Evolutionary conservation across 306 rosid species (phyloP).

Genomic region (Cucumis cinereus): DNA sequence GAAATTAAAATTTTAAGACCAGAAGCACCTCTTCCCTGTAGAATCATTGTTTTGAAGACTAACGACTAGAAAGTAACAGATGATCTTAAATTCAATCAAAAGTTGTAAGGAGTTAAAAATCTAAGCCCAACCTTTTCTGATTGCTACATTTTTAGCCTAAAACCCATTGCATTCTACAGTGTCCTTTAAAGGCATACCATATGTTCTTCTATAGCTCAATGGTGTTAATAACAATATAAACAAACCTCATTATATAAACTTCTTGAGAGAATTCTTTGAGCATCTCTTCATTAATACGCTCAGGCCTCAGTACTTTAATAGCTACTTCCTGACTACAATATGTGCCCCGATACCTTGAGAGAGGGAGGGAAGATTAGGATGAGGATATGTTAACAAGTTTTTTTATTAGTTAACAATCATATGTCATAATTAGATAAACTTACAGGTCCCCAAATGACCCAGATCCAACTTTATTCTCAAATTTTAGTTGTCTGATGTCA

Average conservation of each 20-base stretch:
- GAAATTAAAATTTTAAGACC: background rate
- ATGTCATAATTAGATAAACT: slow-evolving; percentile 30
- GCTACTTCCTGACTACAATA: slow-evolving; percentile 98
- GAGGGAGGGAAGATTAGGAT: slow-evolving; percentile 28
- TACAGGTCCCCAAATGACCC: slow-evolving; percentile 95
- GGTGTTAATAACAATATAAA: slow-evolving; percentile 16
- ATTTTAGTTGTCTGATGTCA: slow-evolving; percentile 62
- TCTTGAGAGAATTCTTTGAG: slow-evolving; percentile 89
- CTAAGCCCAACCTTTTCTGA: background rate
- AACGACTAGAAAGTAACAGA: background rate
- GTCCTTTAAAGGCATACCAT: background rate
- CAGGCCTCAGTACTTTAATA: slow-evolving; percentile 80
- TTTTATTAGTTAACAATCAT: slow-evolving; percentile 4
- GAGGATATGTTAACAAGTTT: slow-evolving; percentile 13
- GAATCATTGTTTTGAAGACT: background rate
- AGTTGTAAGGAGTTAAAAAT: background rate
- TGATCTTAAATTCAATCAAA: background rate
- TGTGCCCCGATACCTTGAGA: slow-evolving; percentile 71
- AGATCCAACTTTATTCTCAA: slow-evolving; percentile 88
- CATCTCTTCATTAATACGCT: slow-evolving; percentile 73
- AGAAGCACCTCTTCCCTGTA: slow-evolving; percentile 1
- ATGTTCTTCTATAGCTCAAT: background rate
- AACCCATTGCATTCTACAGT: background rate
- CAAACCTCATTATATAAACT: slow-evolving; percentile 96
- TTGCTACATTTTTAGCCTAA: slow-evolving; percentile 3